These are phyloP conservation scores for Gynostemma pentaphyllum DNA, from an alignment of 306 rosid genomes.

Conservation along the genomic window DNA sequence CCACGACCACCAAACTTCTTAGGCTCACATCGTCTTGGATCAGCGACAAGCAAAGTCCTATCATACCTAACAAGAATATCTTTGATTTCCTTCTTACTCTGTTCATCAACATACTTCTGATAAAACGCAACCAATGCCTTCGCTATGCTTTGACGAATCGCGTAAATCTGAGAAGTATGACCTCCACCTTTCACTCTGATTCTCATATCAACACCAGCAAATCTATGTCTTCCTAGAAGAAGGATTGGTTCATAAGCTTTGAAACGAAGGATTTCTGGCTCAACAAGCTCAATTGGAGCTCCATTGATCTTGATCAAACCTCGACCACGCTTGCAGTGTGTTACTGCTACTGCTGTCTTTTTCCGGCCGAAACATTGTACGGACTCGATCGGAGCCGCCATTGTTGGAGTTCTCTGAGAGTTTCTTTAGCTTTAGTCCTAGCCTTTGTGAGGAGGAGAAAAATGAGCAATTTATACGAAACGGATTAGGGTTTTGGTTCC, in stretches of 20 bases:
- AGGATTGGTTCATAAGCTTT: slow-evolving; percentile 78
- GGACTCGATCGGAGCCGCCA: slow-evolving; percentile 29
- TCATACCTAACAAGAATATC: slow-evolving; percentile 66
- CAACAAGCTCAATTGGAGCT: slow-evolving; percentile 62
- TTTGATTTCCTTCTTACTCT: slow-evolving; percentile 87
- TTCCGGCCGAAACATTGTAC: slow-evolving; percentile 84
- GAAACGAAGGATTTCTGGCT: slow-evolving; percentile 74
- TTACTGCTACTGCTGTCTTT: slow-evolving; percentile 86
- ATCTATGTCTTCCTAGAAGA: slow-evolving; percentile 54
- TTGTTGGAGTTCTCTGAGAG: slow-evolving; percentile 11
- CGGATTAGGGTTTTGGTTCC: too few species aligned
- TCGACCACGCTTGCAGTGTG: slow-evolving; percentile 75
- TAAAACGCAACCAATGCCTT: slow-evolving; percentile 70
- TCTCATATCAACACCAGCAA: slow-evolving; percentile 66
- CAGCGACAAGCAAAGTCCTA: slow-evolving; percentile 65
- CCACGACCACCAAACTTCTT: slow-evolving; percentile 96
- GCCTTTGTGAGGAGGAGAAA: neutral
- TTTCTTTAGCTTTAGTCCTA: slow-evolving; percentile 11
- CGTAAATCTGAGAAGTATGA: slow-evolving; percentile 76
- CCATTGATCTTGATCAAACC: slow-evolving; percentile 84
- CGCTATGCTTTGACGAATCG: slow-evolving; percentile 74
- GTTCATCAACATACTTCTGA: slow-evolving; percentile 85
- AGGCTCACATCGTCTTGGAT: slow-evolving; percentile 84
- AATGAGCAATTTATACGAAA: too few species aligned
- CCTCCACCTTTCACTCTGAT: slow-evolving; percentile 81